Conservation (phyloP, 371 early-diverging fungal species). For the Massospora cicadina region DNA sequence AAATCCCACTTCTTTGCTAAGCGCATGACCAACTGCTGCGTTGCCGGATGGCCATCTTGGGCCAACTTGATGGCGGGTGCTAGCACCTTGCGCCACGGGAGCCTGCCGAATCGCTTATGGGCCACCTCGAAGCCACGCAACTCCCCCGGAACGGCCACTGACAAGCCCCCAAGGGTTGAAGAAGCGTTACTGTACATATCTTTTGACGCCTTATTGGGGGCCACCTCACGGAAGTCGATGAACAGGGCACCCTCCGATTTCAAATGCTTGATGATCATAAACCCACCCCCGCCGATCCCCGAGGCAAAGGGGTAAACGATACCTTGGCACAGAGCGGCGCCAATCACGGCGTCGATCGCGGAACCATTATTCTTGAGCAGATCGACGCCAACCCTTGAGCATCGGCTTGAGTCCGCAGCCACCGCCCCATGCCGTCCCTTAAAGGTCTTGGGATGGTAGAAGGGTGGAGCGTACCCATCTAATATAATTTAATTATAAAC, state of each 20-base stretch:
- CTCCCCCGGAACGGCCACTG: slow-evolving; percentile 69
- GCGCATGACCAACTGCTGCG: slow-evolving; percentile 11
- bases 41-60: slow-evolving; percentile 58
- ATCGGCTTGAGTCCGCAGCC: slow-evolving; percentile 64
- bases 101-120: slow-evolving; percentile 35
- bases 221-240: slow-evolving; percentile 80
- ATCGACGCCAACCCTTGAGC: slow-evolving; percentile 72
- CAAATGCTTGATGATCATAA: slow-evolving; percentile 73
- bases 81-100: slow-evolving; percentile 77
- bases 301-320: slow-evolving; percentile 83
- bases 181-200: slow-evolving; percentile 46
- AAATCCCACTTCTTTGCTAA: neutral
- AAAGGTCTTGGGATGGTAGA: slow-evolving; percentile 8
- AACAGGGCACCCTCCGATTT: slow-evolving; percentile 16
- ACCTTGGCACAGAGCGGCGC: slow-evolving; percentile 85
- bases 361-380: slow-evolving; percentile 83
- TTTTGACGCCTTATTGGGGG: slow-evolving; percentile 49
- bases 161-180: slow-evolving; percentile 57
- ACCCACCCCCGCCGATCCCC: slow-evolving; percentile 98
- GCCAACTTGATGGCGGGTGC: slow-evolving; percentile 62
- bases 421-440: slow-evolving; percentile 47
- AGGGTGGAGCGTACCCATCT: neutral
- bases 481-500: neutral
- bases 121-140: slow-evolving; percentile 12
- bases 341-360: slow-evolving; percentile 94